Evolutionary conservation across 108 stramenopile species (phyloP).

Genomic region (Nannochloropsis salina): DNA sequence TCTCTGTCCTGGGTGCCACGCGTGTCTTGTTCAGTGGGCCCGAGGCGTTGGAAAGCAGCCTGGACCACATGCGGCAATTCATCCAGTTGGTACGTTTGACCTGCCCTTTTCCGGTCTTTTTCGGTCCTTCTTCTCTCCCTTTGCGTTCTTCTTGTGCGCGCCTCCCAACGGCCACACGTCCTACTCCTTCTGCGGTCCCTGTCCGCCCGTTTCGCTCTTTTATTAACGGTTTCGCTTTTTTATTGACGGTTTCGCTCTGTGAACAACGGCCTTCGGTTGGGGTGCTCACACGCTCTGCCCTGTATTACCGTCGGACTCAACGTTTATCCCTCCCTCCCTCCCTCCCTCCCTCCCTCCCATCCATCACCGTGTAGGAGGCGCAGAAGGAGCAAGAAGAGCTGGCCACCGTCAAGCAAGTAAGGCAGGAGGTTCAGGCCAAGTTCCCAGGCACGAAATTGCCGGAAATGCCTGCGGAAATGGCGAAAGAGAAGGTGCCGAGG

Average conservation of each 20-base stretch:
- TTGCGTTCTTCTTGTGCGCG: too few relatives aligned
- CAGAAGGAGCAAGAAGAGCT: neutral
- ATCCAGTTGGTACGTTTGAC: conserved; percentile 9
- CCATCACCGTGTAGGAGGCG: neutral
- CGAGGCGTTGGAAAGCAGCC: neutral
- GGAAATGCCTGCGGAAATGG: neutral
- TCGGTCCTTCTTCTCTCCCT: too few relatives aligned
- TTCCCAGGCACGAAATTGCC: neutral
- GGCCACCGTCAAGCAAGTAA: neutral
- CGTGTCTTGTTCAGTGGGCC: conserved; percentile 6
- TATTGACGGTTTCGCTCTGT: too few relatives aligned
- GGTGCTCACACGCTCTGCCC: too few relatives aligned
- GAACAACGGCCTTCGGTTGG: too few relatives aligned
- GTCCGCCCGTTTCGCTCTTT: too few relatives aligned
- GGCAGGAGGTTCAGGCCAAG: neutral
- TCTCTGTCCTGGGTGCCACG: neutral
- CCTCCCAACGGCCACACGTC: too few relatives aligned
- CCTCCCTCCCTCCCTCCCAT: neutral
- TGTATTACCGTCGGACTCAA: too few relatives aligned
- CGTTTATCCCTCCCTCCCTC: neutral
- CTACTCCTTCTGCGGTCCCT: too few relatives aligned
- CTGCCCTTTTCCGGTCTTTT: too few relatives aligned
- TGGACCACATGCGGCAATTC: conserved; percentile 1
- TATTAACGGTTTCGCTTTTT: too few relatives aligned
- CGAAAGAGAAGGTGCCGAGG: neutral